phyloP scores from a whole-genome alignment of 2,329 filamentous ascomycete species.

The Niveomyces coronatus region DNA sequence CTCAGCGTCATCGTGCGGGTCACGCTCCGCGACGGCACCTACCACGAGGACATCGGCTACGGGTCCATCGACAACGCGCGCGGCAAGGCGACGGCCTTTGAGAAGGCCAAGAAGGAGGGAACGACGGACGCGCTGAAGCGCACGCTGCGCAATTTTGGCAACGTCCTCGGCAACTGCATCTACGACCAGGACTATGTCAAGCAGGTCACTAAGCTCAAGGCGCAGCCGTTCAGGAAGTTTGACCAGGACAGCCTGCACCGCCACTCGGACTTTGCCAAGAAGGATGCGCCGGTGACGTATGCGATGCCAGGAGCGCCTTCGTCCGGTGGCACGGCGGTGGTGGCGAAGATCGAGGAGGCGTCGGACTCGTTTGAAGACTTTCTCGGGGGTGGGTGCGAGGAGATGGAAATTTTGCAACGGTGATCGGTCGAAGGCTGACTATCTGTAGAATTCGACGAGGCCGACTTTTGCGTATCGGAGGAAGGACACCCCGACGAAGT shows the following conservation, averaged over 20 bases:
- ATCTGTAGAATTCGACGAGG: constrained; percentile 67
- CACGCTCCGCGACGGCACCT: constrained; percentile 87
- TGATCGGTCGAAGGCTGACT: too few species aligned
- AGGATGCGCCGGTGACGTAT: constrained; percentile 26
- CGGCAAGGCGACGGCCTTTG: constrained; percentile 89
- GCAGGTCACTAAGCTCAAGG: constrained; percentile 85
- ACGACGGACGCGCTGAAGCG: constrained; percentile 91
- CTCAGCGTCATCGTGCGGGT: constrained; percentile 85
- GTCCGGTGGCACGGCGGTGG: neutral
- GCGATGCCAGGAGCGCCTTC: neutral
- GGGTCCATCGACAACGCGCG: constrained; percentile 94
- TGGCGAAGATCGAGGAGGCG: constrained; percentile 5
- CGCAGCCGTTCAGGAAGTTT: constrained; percentile 60
- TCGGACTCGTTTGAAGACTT: constrained; percentile 40
- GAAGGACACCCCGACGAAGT: constrained; percentile 70
- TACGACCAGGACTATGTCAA: constrained; percentile 93
- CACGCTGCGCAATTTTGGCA: constrained; percentile 83
- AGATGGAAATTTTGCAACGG: neutral
- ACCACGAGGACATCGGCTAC: constrained; percentile 94
- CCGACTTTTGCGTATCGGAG: constrained; percentile 60
- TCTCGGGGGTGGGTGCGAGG: constrained; percentile 31
- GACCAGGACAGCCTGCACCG: constrained; percentile 72
- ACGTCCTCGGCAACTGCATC: constrained; percentile 94
- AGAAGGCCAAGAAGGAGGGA: constrained; percentile 98
- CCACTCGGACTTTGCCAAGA: constrained; percentile 65